Evolutionary conservation across 139 green algal genomes (phyloP), one percentile per base, ranked within the genome.

Genomic region (Chlorella ohadii): DNA sequence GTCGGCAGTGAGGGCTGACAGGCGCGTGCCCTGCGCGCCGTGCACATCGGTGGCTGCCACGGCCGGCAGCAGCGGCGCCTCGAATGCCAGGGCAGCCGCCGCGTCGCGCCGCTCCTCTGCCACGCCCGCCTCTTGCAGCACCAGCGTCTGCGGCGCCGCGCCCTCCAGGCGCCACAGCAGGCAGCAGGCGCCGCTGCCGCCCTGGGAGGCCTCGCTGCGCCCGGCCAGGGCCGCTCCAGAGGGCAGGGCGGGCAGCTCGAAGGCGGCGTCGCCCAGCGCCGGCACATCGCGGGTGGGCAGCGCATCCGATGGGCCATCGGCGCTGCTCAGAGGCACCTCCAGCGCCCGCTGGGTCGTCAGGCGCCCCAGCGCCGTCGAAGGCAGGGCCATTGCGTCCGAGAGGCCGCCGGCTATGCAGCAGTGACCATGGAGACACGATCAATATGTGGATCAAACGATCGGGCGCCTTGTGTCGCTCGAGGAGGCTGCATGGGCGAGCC

Each of bases 141-240:
- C 22, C 47, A 88, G 67, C 55, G 68, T 23, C 25, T 34, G 17
- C 19, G 75, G 66, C 3, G 39, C 47, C 13, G 23, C 11, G 27
- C 19, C 72, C 25, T 81, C 57, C 38, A 87, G 68, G 47, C 80
- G 72, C 84, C 84, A 88, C 3, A 87, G 22, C 59, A 82, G 76
- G 25, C 36, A 76, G 31, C 76, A 25, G 23, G 76, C 44, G 41
- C 70, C 56, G 0, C 17, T 72, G 76, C 22, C 36, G 57, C 76
- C 39, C 59, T 72, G 57, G 23, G 28, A 19, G 23, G 64, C 36
- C 57, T 57, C 27, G 59, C 57, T 59, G 59, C 71, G 71, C 36
- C 76, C 76, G 2, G 76, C 76, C 27, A 31, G 23, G 27, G 59
- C 76, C 16, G 34, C 36, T 0, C 76, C 76, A 33, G 47, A 56